phyloP scores from a whole-genome alignment of 2,329 filamentous ascomycete genomes.

The Colletotrichum shisoi region DNA sequence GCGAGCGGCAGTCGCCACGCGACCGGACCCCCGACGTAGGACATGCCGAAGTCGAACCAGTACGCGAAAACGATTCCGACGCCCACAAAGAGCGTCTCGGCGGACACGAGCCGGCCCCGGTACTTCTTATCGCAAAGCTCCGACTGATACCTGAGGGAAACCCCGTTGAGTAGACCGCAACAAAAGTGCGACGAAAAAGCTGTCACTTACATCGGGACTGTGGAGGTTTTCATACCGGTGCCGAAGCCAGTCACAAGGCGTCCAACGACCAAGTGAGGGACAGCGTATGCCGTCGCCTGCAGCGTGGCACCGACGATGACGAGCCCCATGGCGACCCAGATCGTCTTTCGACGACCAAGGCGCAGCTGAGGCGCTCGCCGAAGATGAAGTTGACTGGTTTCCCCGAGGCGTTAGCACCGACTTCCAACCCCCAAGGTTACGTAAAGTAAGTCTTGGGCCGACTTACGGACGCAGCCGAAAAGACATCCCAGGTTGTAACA shows the following conservation, averaged over 20 bases:
- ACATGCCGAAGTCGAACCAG: slow-evolving; percentile 51
- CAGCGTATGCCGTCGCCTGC: slow-evolving; percentile 47
- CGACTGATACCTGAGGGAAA: slow-evolving; percentile 49
- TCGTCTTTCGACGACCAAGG: slow-evolving; percentile 47
- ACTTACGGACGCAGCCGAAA: slow-evolving; percentile 48
- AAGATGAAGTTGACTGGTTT: slow-evolving; percentile 41
- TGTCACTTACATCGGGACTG: slow-evolving; percentile 47
- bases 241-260: slow-evolving; percentile 54
- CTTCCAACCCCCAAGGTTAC: no score
- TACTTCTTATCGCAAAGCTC: slow-evolving; percentile 55
- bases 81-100: slow-evolving; percentile 52
- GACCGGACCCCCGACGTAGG: slow-evolving; percentile 44
- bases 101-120: slow-evolving; percentile 53
- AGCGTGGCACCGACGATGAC: slow-evolving; percentile 49
- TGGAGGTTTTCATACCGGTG: slow-evolving; percentile 49
- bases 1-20: slow-evolving; percentile 44
- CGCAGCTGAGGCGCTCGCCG: no score
- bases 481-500: slow-evolving; percentile 55
- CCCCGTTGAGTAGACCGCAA: not conserved
- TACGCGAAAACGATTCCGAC: slow-evolving; percentile 53
- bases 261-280: slow-evolving; percentile 54
- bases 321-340: slow-evolving; percentile 46
- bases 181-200: no score
- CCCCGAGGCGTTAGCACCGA: not conserved
- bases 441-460: rapidly evolving